Evolutionary conservation across 2,329 filamentous ascomycete species (phyloP), one percentile per base, ranked within the genome.

Genomic region (Neopestalotiopsis rosae): DNA sequence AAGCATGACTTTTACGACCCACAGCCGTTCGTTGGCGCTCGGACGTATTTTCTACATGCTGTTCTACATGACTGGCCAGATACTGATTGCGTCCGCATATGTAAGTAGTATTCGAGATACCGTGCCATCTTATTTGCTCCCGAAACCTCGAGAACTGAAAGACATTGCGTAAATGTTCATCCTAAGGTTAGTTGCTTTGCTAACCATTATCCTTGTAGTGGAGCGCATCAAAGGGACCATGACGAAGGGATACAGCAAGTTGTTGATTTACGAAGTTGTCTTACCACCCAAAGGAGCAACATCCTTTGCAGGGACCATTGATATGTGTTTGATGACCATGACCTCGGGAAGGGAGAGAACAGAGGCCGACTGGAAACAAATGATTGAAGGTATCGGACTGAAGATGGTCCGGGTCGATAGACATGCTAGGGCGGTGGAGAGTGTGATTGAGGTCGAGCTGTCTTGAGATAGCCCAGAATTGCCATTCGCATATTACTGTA

Each of bases 141-240:
- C 17, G 45, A 7, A 4, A 5, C 1, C 5, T 49, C n/a, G 45
- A 49, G 14, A 5, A 45, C 12, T 17, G 12, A 4, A 45, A 1
- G 4, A 12, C 13, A 13, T 45, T 45, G 40, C 17, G 12, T 1
- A 17, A 45, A 45, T 0, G 6, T 17, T 28, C 24, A 28, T 17
- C 6, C 40, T 5, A 13, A 45, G 17, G 40, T 14, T 13, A 1
- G 17, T 49, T 49, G 45, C 10, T 10, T 10, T 38, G 17, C 45
- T 49, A n/a, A 49, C 17, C 5, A n/a, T 1, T 2, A 6, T 17
- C 2, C 2, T n/a, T 14, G 45, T n/a, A 49, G 45, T 84, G 14
- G 69, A 70, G 24, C 73, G 81, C 6, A 68, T 69, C 1, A 83
- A 89, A 28, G 88, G 89, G 72, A 86, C 81, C 2, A 89, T 89